Base-by-base conservation (phyloP, 768 basidiomycete genomes). In the Hericium erinaceus region DNA sequence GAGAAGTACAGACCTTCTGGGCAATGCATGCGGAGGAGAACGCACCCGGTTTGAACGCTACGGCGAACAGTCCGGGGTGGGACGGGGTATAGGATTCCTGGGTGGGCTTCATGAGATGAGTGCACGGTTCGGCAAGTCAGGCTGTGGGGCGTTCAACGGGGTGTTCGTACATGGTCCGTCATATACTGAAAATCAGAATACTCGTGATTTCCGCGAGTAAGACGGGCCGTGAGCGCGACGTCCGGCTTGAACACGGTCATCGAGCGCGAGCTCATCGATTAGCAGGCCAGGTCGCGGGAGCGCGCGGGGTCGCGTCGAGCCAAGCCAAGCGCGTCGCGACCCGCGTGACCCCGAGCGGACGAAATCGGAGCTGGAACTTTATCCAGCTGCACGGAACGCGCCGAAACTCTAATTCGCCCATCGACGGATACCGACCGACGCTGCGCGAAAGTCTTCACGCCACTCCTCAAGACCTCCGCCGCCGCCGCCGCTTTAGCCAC, bases 1-100 rank as follows among this genome's bases (percentile, higher is more conserved):
- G 40, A 12, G 9, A 13, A 54, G 28, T 3, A 11, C 9, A 12
- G 13, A 74, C 76, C 68, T 69, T 71, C 18, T 61, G 60, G 12
- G 75, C 64, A 58, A 68, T 70, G 33, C 77, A 59, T 10, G 60
- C 68, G 6, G 77, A 78, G 41, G 57, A 60, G 59, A 68, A 77
- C 4, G 72, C 66, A 24, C 74, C 77, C 10, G 69, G 62, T 16
- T 60, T 62, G 53, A 74, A 74, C 28, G 75, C 66, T 16, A 78
- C 75, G 49, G 70, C 18, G 55, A 77, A 70, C 20, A 61, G 48
- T 18, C 66, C 65, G 3, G 66, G 65, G 58, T 76, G 72, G 7
- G 69, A 69, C 8, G 71, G 73, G 9, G 65, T 59, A 48, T 74
- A 73, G 39, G 65, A 26, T 33, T 52, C 52, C 39, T 20, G 52